phyloP scores from a whole-genome alignment of 2,329 filamentous ascomycete genomes.

The Aureobasidium sp. region DNA sequence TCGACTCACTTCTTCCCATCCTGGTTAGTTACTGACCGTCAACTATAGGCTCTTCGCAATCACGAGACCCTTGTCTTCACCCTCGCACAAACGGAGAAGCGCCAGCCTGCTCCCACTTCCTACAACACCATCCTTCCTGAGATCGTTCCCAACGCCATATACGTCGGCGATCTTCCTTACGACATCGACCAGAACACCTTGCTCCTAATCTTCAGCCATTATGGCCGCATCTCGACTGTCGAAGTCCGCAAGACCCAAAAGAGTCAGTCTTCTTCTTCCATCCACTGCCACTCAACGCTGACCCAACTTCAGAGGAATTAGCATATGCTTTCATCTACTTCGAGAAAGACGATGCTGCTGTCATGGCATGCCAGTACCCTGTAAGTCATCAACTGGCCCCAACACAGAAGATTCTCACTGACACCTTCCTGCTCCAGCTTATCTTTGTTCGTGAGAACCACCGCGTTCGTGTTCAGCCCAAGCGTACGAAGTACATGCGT shows the following conservation, averaged over 20 bases:
- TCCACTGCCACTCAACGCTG: background rate
- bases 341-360: background rate
- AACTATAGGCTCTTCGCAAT: background rate
- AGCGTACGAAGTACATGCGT: background rate
- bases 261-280: background rate
- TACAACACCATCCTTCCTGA: background rate
- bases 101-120: background rate
- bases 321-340: conserved; percentile 7
- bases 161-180: conserved; percentile 20
- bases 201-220: conserved; percentile 11
- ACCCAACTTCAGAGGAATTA: background rate
- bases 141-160: conserved; percentile 11
- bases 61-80: background rate
- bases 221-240: conserved; percentile 16
- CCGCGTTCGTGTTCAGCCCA: background rate
- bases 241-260: background rate
- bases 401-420: background rate
- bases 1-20: conserved; percentile 21
- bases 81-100: background rate
- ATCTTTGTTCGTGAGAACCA: background rate
- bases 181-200: conserved; percentile 4
- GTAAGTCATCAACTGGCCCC: background rate
- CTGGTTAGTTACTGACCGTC: background rate
- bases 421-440: background rate
- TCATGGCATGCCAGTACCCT: background rate